Base-by-base conservation (phyloP, 1,284 basidiomycete species). In the Puccinia coronata region DNA sequence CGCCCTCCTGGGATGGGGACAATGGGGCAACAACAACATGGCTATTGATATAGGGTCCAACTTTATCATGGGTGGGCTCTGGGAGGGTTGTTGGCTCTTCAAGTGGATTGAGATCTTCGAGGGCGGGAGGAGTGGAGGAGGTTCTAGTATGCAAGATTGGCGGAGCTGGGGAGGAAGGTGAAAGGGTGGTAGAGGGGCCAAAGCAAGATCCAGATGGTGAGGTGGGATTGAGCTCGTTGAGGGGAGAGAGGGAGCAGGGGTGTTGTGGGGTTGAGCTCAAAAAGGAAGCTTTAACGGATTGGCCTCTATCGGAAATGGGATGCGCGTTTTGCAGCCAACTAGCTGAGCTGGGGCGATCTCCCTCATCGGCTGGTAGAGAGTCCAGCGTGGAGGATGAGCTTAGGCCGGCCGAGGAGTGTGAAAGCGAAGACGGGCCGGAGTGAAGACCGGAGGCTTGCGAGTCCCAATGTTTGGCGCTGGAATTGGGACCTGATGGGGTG, bases 131-230 rank as follows among this genome's bases (percentile, higher is more conserved):
- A 34, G 49, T 39, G 23, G 34, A 47, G 9, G 31, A 36, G 43
- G 51, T 23, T 70, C 49, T 70, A 18, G 34, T 36, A 28, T 63
- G 34, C n/a, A n/a, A n/a, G n/a, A n/a, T n/a, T n/a, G n/a, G n/a
- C n/a, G 41, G 63, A 9, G 63, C 20, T 14, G 75, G 31, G 36
- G 55, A 43, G n/a, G 55, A 18, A n/a, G n/a, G 31, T 25, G 74
- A 34, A 28, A 36, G 76, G n/a, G 51, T 80, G 34, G 63, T 71
- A 18, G 77, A 70, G 20, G 77, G 65, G 51, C 65, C 77, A 57
- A 80, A 80, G 53, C 77, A 70, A 23, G 77, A 28, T 34, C 65
- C 65, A n/a, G 77, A 49, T n/a, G 77, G 77, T 16, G 77, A 80
- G 61, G 63, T n/a, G 14, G 75, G 61, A 36, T 69, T 69, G 75